Evolutionary conservation across 257 asterid genomes (phyloP), one percentile per base, ranked within the genome.

Genomic region (Capsicum rhomboideum): DNA sequence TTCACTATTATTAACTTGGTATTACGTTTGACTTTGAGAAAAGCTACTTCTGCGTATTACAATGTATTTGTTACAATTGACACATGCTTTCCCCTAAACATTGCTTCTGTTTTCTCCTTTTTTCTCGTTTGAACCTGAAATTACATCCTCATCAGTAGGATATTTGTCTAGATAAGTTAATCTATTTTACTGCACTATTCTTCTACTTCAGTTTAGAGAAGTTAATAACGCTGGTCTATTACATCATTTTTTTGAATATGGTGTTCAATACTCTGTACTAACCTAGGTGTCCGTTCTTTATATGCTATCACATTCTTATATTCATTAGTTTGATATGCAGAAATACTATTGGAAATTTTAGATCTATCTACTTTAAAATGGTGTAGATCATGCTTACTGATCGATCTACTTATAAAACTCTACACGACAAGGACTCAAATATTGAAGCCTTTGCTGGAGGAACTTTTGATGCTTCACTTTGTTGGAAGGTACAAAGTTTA

Each of bases 371-470:
- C 29, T 23, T 46, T 16, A 16, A 46, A 74, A 50, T 75, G 61
- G 26, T 75, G 9, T 49, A 16, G 10, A 26, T 75, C 56, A 14
- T 26, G 16, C 81, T 49, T 50, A 49, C 63, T n/a, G 9, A 34
- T 56, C 75, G 9, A 34, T 56, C 61, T 23, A 34, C 23, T 34
- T 26, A 52, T 14, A 74, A 46, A 50, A 54, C 61, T 52, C 66
- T 55, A 59, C 89, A 93, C 95, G 92, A 88, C 59, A 83, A 86
- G 21, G 94, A 94, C 86, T 90, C 93, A 37, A 84, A 80, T 42
- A 52, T 91, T 23, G 91, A 88, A 87, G 95, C 91, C 55, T 89
- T 83, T 54, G 97, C 90, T 40, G 87, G 94, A 12, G 59, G 74
- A 37, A 71, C 79, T 34, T 66, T 85, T 28, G 93, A 93, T 88